Base-by-base conservation (phyloP, 768 basidiomycete species). In the Russula foetens region DNA sequence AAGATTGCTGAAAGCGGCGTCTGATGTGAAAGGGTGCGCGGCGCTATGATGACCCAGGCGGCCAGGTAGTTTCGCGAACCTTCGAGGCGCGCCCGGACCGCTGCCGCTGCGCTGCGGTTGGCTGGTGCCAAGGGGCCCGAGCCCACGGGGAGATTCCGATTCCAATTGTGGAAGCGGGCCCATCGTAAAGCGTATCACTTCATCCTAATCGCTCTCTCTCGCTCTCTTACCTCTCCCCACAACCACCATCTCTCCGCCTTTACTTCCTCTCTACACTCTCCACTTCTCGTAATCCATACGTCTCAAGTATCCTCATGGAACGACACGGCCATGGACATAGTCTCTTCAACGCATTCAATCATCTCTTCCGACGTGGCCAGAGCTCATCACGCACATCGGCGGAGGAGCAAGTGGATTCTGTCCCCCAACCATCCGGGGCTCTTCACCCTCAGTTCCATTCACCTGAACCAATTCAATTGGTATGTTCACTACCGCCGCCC, bases 281-380 rank as follows among this genome's bases (percentile, higher is more conserved):
- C n/a, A 11, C 3, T 19, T 9, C 21, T 33, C 49, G 9, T 23
- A 28, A 21, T 11, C 21, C 3, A 15, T 3, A 3, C 12, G 23
- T 23, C 6, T 21, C 14, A 41, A 41, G 39, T 17, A n/a, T 33
- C 24, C 2, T 5, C 4, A 63, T 63, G 63, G 63, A 63, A 41
- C 60, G 50, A 19, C 41, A 53, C 23, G n/a, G 19, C 26, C 53
- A 43, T 1, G 47, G 39, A 29, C 41, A 51, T 17, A 33, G 53
- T 11, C 19, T 63, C 21, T n/a, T 56, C 11, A 33, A 50, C 21
- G 46, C 54, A 26, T 35, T 61, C 33, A 44, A 57, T 38, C 11
- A 56, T 19, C 1, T 63, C 33, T 62, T 63, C 39, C 50, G 62
- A 19, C 52, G 59, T 48, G 24, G 44, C 35, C 59, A 35, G 26